Evolutionary conservation across 495 filamentous ascomycete genomes (phyloP), one percentile per base, ranked within the genome.

Genomic region (Neohortaea acidophila): DNA sequence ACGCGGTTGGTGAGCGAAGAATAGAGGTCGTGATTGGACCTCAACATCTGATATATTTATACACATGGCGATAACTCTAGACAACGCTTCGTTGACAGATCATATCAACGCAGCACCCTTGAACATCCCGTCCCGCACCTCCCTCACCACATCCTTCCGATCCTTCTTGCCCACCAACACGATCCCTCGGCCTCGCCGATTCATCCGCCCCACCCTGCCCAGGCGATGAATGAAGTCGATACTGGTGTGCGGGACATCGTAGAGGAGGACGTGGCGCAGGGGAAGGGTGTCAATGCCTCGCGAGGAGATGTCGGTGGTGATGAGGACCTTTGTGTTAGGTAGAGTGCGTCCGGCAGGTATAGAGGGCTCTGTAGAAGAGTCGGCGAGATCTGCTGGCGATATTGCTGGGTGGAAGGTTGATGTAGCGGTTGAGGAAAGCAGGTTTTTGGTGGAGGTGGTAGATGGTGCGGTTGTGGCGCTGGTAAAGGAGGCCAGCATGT

Each of bases 141-240:
- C 92, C 18, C 73, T 75, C 22, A 94, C 82, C 22, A 94, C 57
- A 61, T 94, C 86, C 56, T 78, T 78, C 40, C 91, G 65, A 56
- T 94, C 91, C 45, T 80, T 68, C 61, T 76, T 87, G 43, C 86
- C 89, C 9, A 94, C 82, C 31, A 97, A 60, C 27, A 96, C 84
- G 44, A 94, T 71, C 18, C 84, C 89, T 45, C 84, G 68, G 27
- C 89, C 91, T 54, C 89, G 69, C 51, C 84, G 72, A 2, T 84
- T 83, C 89, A 96, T 94, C 21, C 89, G 69, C 13, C 89, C 89
- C 0, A 85, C 81, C 47, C 89, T 67, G 34, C 89, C 89, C 15
- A 96, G 67, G 14, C 91, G 78, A 56, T 96, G 89, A 52, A 96
- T 93, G 51, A 97, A 94, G 61, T 97, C 89, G 41, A 96, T 84